Evolutionary conservation across 495 filamentous ascomycete genomes (phyloP).

Genomic region (Rhypophila decipiens): DNA sequence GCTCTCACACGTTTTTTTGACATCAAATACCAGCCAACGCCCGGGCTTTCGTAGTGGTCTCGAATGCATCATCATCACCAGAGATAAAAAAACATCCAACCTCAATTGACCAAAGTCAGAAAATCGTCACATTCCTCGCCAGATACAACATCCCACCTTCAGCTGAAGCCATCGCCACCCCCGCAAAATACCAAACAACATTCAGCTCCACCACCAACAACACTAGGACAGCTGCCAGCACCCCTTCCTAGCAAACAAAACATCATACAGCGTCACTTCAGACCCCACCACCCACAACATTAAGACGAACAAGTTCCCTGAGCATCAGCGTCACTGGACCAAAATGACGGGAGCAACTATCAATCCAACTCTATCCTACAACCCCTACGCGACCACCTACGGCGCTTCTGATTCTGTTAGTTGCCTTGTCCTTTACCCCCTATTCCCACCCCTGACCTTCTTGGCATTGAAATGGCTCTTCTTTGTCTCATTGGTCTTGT

Average conservation of each 20-base stretch:
- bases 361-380: conserved; percentile 12
- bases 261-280: background rate
- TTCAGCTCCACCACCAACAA: too few relatives aligned
- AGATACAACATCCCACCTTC: background rate
- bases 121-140: background rate
- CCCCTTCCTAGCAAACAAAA: background rate
- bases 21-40: conserved; percentile 11
- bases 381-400: conserved; percentile 18
- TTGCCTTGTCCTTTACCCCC: conserved; percentile 3
- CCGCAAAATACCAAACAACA: too few relatives aligned
- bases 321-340: background rate
- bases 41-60: conserved; percentile 3
- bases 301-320: background rate
- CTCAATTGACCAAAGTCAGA: background rate
- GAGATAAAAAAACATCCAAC: conserved; percentile 6
- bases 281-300: background rate
- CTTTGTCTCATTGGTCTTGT: background rate
- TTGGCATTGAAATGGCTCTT: background rate
- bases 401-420: conserved; percentile 18
- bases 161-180: too few relatives aligned
- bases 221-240: too few relatives aligned
- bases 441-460: background rate
- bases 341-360: background rate
- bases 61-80: background rate
- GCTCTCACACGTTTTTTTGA: conserved; percentile 4